Percentiles rank a stretch among this genome's conserved stretches.
Conservation (phyloP, 2,329 filamentous ascomycete genomes). For the Fusarium sambucinum region DNA sequence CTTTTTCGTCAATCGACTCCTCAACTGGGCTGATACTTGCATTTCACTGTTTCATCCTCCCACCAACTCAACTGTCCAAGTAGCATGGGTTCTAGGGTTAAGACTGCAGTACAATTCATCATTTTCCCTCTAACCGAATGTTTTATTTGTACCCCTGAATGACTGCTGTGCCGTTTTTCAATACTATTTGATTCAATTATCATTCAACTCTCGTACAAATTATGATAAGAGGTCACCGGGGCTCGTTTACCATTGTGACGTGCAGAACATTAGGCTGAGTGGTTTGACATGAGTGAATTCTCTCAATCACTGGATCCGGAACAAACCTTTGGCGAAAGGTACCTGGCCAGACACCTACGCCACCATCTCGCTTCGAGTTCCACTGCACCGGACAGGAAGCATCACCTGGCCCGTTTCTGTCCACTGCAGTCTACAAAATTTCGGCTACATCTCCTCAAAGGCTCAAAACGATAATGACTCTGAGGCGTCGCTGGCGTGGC, state of each 20-base stretch:
- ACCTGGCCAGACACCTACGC: neutral
- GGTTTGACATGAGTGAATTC: neutral
- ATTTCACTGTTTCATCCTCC: slow-evolving; percentile 12
- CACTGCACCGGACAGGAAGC: slow-evolving; percentile 16
- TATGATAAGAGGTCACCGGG: neutral
- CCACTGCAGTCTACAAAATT: neutral
- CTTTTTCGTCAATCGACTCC: slow-evolving; percentile 8
- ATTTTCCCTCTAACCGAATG: neutral
- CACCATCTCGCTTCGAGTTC: slow-evolving; percentile 9
- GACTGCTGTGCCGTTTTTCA: neutral
- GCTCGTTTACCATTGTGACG: neutral
- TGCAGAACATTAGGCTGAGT: neutral
- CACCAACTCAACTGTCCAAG: neutral
- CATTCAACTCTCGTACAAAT: neutral
- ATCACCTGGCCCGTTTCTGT: neutral
- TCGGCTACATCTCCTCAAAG: slow-evolving; percentile 2
- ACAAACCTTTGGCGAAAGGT: neutral
- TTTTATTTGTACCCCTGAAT: slow-evolving; percentile 11
- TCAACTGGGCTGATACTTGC: slow-evolving; percentile 34
- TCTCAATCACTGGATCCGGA: neutral
- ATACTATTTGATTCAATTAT: neutral
- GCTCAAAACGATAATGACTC: slow-evolving; percentile 29
- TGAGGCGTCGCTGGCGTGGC: slow-evolving; percentile 36
- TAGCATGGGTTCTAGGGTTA: slow-evolving; percentile 3
- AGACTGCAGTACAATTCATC: neutral